Evolutionary conservation across 805 yeast species (phyloP).

Genomic region (Monosporozyma unispora): DNA sequence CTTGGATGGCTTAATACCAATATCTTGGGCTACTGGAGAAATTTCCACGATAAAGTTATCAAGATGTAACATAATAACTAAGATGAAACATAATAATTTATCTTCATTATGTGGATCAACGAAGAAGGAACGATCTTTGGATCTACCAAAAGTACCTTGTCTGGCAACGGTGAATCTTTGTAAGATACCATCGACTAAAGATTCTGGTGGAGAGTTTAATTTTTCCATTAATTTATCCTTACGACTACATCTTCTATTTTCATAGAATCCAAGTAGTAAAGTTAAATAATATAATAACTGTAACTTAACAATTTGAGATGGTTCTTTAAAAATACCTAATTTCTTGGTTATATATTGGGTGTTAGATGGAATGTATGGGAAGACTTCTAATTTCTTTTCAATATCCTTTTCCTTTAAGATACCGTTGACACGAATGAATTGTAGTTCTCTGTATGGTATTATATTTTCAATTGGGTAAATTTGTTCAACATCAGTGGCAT

Average conservation of each 20-base stretch:
- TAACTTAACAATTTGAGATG: conserved; percentile 45
- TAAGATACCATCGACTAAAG: conserved; percentile 61
- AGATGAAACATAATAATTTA: conserved; percentile 68
- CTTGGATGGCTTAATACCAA: conserved; percentile 70
- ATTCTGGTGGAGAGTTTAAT: conserved; percentile 64
- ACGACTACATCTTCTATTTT: conserved; percentile 56
- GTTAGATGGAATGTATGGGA: conserved; percentile 45
- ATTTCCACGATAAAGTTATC: conserved; percentile 68
- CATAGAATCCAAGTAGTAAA: conserved; percentile 69
- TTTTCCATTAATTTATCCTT: conserved; percentile 50
- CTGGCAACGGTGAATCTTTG: conserved; percentile 60
- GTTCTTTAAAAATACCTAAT: conserved; percentile 33
- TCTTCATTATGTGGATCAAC: conserved; percentile 87
- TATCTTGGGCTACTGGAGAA: conserved; percentile 75
- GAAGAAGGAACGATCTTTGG: conserved; percentile 66
- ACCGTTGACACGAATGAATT: conserved; percentile 54
- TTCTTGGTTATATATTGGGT: conserved; percentile 49
- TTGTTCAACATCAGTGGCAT: conserved; percentile 77
- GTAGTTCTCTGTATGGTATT: conserved; percentile 59
- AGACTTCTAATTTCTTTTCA: conserved; percentile 42
- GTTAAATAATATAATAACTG: conserved; percentile 76
- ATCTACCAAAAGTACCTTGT: conserved; percentile 58
- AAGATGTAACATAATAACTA: conserved; percentile 65
- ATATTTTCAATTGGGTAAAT: conserved; percentile 67
- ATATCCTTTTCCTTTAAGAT: conserved; percentile 46